Percentiles rank a stretch among this genome's conserved stretches.
phyloP scores from a whole-genome alignment of 352 stramenopile species.

The Phytophthora fragariae region DNA sequence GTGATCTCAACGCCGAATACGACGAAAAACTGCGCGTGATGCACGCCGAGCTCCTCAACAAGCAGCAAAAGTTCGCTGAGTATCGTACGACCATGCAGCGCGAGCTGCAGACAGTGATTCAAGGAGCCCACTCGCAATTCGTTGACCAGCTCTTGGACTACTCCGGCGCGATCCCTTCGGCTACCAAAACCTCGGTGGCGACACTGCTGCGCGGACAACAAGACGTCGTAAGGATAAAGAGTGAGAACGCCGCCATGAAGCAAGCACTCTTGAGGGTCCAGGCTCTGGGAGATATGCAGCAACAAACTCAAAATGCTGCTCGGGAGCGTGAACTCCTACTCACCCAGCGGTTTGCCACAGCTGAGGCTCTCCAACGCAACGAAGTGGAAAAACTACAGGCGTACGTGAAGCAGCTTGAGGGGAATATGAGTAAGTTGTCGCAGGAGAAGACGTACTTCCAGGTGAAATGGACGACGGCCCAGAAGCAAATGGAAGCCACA shows the following conservation, averaged over 20 bases:
- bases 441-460: slow-evolving; percentile 60
- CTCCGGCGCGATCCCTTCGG: slow-evolving; percentile 56
- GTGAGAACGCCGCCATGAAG: slow-evolving; percentile 74
- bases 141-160: slow-evolving; percentile 70
- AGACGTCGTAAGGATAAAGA: slow-evolving; percentile 49
- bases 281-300: slow-evolving; percentile 69
- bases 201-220: slow-evolving; percentile 56
- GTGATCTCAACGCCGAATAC: slow-evolving; percentile 60
- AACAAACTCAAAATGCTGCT: slow-evolving; percentile 47
- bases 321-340: slow-evolving; percentile 54
- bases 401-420: slow-evolving; percentile 59
- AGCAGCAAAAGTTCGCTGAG: slow-evolving; percentile 72
- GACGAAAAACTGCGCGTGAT: slow-evolving; percentile 65
- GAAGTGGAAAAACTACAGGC: slow-evolving; percentile 59
- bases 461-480: slow-evolving; percentile 52
- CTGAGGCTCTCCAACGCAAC: slow-evolving; percentile 43
- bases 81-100: slow-evolving; percentile 69
- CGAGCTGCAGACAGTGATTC: slow-evolving; percentile 65
- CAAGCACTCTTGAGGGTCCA: slow-evolving; percentile 75
- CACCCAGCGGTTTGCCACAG: slow-evolving; percentile 45
- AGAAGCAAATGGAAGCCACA: slow-evolving; percentile 51
- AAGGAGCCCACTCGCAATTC: slow-evolving; percentile 59
- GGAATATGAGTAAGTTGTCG: slow-evolving; percentile 51
- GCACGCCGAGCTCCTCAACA: slow-evolving; percentile 57
- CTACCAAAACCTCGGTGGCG: slow-evolving; percentile 61